phyloP scores from a whole-genome alignment of 1,284 basidiomycete genomes.

The Fomitiporia mediterranea region DNA sequence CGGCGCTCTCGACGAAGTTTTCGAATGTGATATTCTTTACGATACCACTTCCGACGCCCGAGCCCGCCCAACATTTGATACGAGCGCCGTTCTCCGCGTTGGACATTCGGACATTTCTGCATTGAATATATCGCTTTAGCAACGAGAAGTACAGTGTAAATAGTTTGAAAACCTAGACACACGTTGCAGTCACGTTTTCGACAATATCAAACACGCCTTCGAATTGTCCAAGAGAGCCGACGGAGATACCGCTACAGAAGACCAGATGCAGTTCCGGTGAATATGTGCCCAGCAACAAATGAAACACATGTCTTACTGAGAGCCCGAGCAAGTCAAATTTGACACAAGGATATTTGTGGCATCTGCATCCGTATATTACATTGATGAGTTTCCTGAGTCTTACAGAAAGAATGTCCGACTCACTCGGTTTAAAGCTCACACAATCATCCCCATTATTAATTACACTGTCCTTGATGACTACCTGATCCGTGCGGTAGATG shows the following conservation, averaged over 20 bases:
- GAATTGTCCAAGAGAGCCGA: slow-evolving; percentile 47
- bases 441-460: slow-evolving; percentile 63
- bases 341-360: slow-evolving; percentile 54
- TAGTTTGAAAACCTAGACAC: slow-evolving; percentile 10
- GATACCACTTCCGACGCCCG: slow-evolving; percentile 31
- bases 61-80: slow-evolving; percentile 44
- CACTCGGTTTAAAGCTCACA: slow-evolving; percentile 65
- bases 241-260: slow-evolving; percentile 37
- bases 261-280: neutral
- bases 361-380: slow-evolving; percentile 24
- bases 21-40: slow-evolving; percentile 39
- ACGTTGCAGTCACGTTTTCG: slow-evolving; percentile 39
- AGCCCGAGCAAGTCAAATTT: slow-evolving; percentile 57
- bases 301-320: slow-evolving; percentile 38
- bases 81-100: slow-evolving; percentile 48
- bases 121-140: neutral
- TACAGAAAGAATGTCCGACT: slow-evolving; percentile 17
- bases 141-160: neutral
- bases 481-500: slow-evolving; percentile 51
- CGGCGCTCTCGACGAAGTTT: slow-evolving; percentile 35
- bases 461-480: slow-evolving; percentile 46
- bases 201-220: slow-evolving; percentile 46
- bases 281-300: neutral
- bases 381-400: neutral
- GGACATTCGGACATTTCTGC: slow-evolving; percentile 41